A percentile compares a stretch with the other conserved stretches of the same genome.
These are phyloP conservation scores for Inosperma sp. DNA, from an alignment of 768 basidiomycete genomes.

Conservation along the genomic window DNA sequence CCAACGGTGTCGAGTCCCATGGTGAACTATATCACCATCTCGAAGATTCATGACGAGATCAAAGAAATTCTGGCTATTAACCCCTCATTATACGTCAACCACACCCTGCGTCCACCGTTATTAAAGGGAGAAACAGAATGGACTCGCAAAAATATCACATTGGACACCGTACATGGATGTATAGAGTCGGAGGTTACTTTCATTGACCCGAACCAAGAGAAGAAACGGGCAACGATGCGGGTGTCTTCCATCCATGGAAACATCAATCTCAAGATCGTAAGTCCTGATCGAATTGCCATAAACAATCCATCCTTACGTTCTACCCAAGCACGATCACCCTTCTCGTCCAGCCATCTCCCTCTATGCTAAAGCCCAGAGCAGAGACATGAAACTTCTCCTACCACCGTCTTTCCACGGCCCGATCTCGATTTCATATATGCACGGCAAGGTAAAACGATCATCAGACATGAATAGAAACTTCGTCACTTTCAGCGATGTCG, in stretches of 20 bases:
- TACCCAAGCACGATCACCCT: constrained; percentile 16
- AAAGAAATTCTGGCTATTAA: constrained; percentile 28
- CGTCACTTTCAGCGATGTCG: constrained; percentile 32
- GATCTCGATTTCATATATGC: constrained; percentile 29
- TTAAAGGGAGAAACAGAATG: constrained; percentile 24
- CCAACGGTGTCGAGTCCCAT: constrained; percentile 15
- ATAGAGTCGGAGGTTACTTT: constrained; percentile 25
- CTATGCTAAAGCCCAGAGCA: constrained; percentile 24
- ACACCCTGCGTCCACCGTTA: constrained; percentile 25
- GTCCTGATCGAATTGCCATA: constrained; percentile 6
- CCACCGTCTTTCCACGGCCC: constrained; percentile 41
- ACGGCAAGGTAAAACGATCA: constrained; percentile 33
- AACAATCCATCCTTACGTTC: no score
- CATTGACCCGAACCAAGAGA: constrained; percentile 12
- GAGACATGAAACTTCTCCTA: constrained; percentile 33
- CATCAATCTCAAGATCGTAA: constrained; percentile 28
- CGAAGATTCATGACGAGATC: constrained; percentile 24
- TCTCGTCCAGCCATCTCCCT: constrained; percentile 26
- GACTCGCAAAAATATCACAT: constrained; percentile 24
- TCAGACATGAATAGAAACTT: constrained; percentile 26
- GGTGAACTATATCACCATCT: constrained; percentile 27
- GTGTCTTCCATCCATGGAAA: constrained; percentile 28
- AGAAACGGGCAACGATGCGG: constrained; percentile 21
- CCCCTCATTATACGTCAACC: constrained; percentile 26
- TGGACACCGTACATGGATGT: constrained; percentile 29